Conservation (phyloP, 192 early-diverging fungal genomes). For the Pilaira anomala region DNA sequence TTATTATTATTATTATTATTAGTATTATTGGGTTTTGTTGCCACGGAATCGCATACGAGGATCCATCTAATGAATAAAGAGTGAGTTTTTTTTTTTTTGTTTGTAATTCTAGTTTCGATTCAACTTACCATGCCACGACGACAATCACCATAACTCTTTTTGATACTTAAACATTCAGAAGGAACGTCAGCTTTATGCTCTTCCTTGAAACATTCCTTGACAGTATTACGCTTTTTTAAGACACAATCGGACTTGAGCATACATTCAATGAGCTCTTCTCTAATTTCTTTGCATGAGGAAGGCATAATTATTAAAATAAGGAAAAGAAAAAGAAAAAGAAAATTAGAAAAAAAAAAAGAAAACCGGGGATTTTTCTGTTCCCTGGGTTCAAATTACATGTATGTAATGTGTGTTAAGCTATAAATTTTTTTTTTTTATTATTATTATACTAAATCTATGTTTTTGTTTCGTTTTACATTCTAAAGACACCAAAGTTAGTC, state of each 20-base stretch:
- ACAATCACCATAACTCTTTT: slow-evolving; percentile 56
- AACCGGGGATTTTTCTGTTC: not conserved
- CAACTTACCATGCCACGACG: slow-evolving; percentile 47
- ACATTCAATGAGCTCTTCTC: slow-evolving; percentile 52
- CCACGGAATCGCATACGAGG: slow-evolving; percentile 49
- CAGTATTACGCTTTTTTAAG: slow-evolving; percentile 40
- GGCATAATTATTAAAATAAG: slow-evolving; percentile 38
- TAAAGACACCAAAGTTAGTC: slow-evolving; percentile 91
- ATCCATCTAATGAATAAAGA: slow-evolving; percentile 40
- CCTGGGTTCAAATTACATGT: not conserved
- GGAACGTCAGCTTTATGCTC: slow-evolving; percentile 51
- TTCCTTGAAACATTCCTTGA: slow-evolving; percentile 50
- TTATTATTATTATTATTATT: too few species aligned
- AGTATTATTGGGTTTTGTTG: slow-evolving; percentile 41
- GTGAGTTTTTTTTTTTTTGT: not conserved
- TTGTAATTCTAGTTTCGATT: too few species aligned
- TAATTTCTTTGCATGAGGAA: slow-evolving; percentile 56
- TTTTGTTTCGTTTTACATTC: slow-evolving; percentile 80
- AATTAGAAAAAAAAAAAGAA: slow-evolving; percentile 15
- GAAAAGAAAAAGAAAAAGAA: not conserved
- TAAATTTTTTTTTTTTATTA: too few species aligned
- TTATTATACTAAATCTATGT: too few species aligned
- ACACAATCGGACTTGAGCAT: slow-evolving; percentile 58
- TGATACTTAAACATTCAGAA: slow-evolving; percentile 51
- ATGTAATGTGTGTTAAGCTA: too few species aligned